phyloP scores from a whole-genome alignment of 1,284 basidiomycete genomes.

The Athelia psychrophila region DNA sequence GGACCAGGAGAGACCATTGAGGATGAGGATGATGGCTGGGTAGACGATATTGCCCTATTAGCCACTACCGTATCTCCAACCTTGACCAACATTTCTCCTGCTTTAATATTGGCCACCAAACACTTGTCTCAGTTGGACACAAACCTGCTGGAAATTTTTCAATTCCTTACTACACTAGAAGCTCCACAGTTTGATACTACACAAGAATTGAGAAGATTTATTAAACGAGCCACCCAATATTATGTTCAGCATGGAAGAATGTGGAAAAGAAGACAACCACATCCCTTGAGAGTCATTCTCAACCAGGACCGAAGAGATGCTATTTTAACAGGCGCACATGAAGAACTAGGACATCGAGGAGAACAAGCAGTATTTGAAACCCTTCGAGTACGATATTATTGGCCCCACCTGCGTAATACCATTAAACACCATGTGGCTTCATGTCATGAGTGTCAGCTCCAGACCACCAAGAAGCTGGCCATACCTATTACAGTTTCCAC shows the following conservation, averaged over 20 bases:
- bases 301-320: background rate
- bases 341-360: slow-evolving; percentile 23
- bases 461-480: slow-evolving; percentile 19
- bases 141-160: background rate
- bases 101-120: slow-evolving; percentile 1
- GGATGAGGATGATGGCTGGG: slow-evolving; percentile 28
- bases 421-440: slow-evolving; percentile 29
- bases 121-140: background rate
- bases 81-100: background rate
- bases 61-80: background rate
- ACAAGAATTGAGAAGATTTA: background rate
- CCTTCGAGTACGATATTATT: slow-evolving; percentile 21
- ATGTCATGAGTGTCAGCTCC: slow-evolving; percentile 34
- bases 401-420: slow-evolving; percentile 23
- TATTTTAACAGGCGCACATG: slow-evolving; percentile 15
- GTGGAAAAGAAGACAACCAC: slow-evolving; percentile 8
- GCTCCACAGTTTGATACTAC: background rate
- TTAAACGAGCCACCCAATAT: slow-evolving; percentile 9
- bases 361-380: slow-evolving; percentile 10
- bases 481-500: slow-evolving; percentile 26
- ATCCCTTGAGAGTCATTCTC: slow-evolving; percentile 9
- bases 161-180: background rate
- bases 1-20: slow-evolving; percentile 8
- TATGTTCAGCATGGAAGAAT: slow-evolving; percentile 8
- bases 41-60: slow-evolving; percentile 22